Conservation (phyloP, 75 land plant genomes). For the Adiantum capillusveneris region DNA sequence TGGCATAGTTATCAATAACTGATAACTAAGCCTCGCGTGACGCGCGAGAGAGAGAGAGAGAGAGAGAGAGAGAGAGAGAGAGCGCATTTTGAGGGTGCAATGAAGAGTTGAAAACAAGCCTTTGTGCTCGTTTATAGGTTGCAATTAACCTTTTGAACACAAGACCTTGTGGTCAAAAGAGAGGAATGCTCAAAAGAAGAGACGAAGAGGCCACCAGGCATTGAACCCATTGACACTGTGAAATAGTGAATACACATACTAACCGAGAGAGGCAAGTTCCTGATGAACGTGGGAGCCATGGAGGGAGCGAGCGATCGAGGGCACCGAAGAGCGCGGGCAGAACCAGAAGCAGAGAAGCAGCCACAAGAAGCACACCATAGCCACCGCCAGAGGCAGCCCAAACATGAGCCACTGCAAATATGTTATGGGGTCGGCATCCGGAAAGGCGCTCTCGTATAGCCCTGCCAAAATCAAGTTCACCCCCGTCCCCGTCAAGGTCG, state of each 20-base stretch:
- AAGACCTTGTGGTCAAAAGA: no score
- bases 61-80: no score
- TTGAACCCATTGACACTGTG: no score
- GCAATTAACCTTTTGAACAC: no score
- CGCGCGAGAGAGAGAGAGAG: no score
- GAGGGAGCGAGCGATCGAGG: constrained; percentile 38
- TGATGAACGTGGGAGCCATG: constrained; percentile 43
- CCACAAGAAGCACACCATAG: constrained; percentile 56
- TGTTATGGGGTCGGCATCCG: constrained; percentile 45
- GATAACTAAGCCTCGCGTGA: no score
- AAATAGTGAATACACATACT: constrained; percentile 1
- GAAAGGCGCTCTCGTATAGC: constrained; percentile 63
- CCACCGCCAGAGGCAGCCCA: constrained; percentile 58
- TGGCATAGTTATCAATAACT: no score
- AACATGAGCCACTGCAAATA: constrained; percentile 77
- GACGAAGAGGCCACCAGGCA: no score
- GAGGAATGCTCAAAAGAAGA: no score
- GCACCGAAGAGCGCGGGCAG: constrained; percentile 31
- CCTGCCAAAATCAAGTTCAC: constrained; percentile 75
- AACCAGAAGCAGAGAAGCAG: constrained; percentile 45
- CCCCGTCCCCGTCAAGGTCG: constrained; percentile 80
- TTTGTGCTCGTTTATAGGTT: no score
- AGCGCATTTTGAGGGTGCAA: no score
- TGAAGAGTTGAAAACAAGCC: no score
- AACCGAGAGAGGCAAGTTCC: constrained; percentile 65